A percentile compares a stretch with the other conserved stretches of the same genome.
phyloP scores from a whole-genome alignment of 257 asterid species.

The Jasminum sambac region DNA sequence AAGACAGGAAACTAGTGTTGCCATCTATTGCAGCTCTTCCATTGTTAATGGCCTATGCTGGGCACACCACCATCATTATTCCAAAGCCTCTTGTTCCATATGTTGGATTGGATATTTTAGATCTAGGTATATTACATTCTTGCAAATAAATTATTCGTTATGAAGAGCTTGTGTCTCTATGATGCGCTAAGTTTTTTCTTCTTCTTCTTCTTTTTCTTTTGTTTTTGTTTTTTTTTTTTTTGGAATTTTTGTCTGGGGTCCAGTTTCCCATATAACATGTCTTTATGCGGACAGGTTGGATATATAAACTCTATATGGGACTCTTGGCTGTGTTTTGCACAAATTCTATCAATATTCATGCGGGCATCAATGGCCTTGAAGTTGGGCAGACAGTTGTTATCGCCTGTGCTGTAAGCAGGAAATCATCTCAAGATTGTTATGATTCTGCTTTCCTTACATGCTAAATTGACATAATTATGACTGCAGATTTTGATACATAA shows the following conservation, averaged over 20 bases:
- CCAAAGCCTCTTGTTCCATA: slow-evolving; percentile 83
- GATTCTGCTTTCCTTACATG: background rate
- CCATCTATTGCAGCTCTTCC: slow-evolving; percentile 96
- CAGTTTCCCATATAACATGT: slow-evolving; percentile 19
- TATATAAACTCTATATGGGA: slow-evolving; percentile 92
- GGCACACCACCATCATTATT: slow-evolving; percentile 80
- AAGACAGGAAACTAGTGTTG: slow-evolving; percentile 72
- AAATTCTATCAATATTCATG: slow-evolving; percentile 88
- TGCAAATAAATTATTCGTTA: background rate
- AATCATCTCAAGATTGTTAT: background rate
- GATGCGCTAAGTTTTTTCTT: background rate
- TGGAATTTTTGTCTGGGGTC: background rate
- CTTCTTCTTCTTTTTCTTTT: too few relatives aligned
- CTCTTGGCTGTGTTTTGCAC: slow-evolving; percentile 95
- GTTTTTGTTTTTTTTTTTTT: too few relatives aligned
- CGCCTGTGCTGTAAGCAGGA: slow-evolving; percentile 75
- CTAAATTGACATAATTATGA: slow-evolving; percentile 18
- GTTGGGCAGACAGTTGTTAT: slow-evolving; percentile 94
- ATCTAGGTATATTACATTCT: slow-evolving; percentile 52
- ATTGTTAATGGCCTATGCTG: slow-evolving; percentile 91
- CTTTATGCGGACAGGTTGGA: slow-evolving; percentile 56
- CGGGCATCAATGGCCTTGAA: slow-evolving; percentile 96
- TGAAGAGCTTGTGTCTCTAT: background rate
- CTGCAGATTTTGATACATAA: slow-evolving; percentile 81
- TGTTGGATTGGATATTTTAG: slow-evolving; percentile 61